Evolutionary conservation across 2,329 filamentous ascomycete genomes (phyloP).

Genomic region (Fusarium equiseti): DNA sequence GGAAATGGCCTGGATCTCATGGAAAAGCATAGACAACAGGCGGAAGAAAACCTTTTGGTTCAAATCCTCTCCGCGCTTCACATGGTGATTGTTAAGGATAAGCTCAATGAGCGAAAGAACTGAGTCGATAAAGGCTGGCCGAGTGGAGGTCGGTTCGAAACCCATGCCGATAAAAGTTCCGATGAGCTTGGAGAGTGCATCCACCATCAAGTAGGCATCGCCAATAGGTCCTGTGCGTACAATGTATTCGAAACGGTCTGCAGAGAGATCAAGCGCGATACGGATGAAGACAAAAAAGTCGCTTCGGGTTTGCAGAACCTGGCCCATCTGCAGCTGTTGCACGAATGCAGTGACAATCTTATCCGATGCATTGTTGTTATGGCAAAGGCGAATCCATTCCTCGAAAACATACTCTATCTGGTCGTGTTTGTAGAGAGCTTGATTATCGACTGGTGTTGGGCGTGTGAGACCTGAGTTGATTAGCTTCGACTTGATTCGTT

Average conservation of each 20-base stretch:
- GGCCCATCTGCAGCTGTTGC: constrained; percentile 81
- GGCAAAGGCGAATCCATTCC: constrained; percentile 89
- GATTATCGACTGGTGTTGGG: constrained; percentile 61
- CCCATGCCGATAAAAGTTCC: constrained; percentile 80
- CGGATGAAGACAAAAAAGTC: constrained; percentile 85
- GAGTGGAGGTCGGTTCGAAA: constrained; percentile 71
- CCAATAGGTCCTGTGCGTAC: constrained; percentile 69
- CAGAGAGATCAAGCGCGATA: constrained; percentile 81
- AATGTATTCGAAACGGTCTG: constrained; percentile 81
- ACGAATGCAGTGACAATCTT: constrained; percentile 82
- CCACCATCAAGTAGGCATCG: constrained; percentile 72
- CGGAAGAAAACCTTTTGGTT: constrained; percentile 93
- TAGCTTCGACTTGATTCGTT: constrained; percentile 77
- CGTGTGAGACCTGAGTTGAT: constrained; percentile 57
- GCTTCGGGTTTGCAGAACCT: constrained; percentile 79
- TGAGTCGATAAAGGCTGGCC: constrained; percentile 79
- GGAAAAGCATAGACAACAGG: constrained; percentile 84
- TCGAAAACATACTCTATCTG: constrained; percentile 96
- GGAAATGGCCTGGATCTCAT: constrained; percentile 73
- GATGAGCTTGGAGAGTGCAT: constrained; percentile 86
- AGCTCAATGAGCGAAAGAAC: constrained; percentile 82
- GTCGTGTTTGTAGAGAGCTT: constrained; percentile 71
- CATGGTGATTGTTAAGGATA: constrained; percentile 86
- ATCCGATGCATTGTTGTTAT: constrained; percentile 80
- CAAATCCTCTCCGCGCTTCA: constrained; percentile 82